Percentiles rank a stretch among this genome's conserved stretches.
These are phyloP conservation scores for Parmelia sp. DNA, from an alignment of 495 filamentous ascomycete genomes.

Conservation along the genomic window DNA sequence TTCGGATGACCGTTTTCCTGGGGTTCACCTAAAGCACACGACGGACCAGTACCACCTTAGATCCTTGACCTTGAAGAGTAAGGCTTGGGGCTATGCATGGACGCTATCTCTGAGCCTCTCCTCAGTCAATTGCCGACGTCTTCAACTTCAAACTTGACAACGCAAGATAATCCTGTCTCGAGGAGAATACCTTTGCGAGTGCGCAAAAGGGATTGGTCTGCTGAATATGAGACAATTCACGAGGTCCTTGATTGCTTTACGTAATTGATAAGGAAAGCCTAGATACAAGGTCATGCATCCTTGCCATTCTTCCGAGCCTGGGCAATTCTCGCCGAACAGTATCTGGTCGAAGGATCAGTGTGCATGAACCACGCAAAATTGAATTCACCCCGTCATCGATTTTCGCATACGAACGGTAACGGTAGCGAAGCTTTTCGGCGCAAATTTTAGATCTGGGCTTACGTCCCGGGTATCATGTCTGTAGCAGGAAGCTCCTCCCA, in stretches of 20 bases:
- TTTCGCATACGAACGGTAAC: neutral
- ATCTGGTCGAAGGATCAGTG: neutral
- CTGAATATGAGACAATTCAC: neutral
- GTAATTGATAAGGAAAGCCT: constrained; percentile 5
- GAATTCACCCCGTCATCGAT: neutral
- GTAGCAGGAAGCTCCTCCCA: neutral
- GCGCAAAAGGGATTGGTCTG: neutral
- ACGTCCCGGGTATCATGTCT: neutral
- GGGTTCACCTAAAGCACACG: constrained; percentile 12
- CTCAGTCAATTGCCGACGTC: neutral
- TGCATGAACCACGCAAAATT: neutral
- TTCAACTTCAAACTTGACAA: neutral
- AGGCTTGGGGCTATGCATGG: constrained; percentile 6
- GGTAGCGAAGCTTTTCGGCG: neutral
- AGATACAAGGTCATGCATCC: neutral
- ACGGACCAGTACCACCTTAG: constrained; percentile 7
- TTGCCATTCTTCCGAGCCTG: neutral
- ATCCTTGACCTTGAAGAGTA: constrained; percentile 11
- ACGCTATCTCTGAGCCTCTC: constrained; percentile 4
- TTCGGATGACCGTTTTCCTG: constrained; percentile 11
- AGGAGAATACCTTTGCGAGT: neutral
- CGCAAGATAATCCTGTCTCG: neutral
- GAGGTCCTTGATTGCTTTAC: neutral
- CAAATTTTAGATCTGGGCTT: neutral
- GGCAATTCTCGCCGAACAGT: constrained; percentile 1